Evolutionary conservation across 1,139 yeast species (phyloP).

Genomic region (Yamadazyma taylorii): DNA sequence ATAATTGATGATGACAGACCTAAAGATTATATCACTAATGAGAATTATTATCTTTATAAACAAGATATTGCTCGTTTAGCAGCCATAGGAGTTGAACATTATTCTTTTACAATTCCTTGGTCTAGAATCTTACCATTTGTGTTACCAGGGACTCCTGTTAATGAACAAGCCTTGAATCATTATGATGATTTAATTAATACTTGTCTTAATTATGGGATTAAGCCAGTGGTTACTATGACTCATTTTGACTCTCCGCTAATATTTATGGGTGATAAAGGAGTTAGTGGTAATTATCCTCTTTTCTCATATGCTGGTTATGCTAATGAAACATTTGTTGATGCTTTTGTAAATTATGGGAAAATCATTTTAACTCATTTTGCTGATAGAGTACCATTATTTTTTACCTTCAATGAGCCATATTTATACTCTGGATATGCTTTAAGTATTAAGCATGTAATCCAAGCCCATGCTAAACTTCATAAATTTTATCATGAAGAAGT

Average conservation of each 20-base stretch:
- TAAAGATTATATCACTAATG: slow-evolving; percentile 27
- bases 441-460: slow-evolving; percentile 28
- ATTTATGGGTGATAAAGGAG: slow-evolving; percentile 14
- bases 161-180: slow-evolving; percentile 31
- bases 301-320: slow-evolving; percentile 25
- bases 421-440: slow-evolving; percentile 18
- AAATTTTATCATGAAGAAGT: slow-evolving; percentile 28
- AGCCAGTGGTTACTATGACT: slow-evolving; percentile 33
- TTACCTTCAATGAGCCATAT: slow-evolving; percentile 36
- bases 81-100: slow-evolving; percentile 32
- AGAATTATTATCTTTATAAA: slow-evolving; percentile 33
- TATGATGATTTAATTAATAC: slow-evolving; percentile 33
- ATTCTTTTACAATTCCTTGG: slow-evolving; percentile 37
- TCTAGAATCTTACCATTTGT: slow-evolving; percentile 32
- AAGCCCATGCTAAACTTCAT: slow-evolving; percentile 29
- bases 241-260: slow-evolving; percentile 35
- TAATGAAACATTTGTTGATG: slow-evolving; percentile 25
- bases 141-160: slow-evolving; percentile 29
- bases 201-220: slow-evolving; percentile 26
- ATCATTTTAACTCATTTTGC: slow-evolving; percentile 31
- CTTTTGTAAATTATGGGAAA: slow-evolving; percentile 31
- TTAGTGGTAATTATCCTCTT: slow-evolving; percentile 7
- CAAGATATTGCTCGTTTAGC: slow-evolving; percentile 32
- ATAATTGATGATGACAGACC: slow-evolving; percentile 12
- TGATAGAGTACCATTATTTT: slow-evolving; percentile 32